Conservation (phyloP, 192 early-diverging fungal genomes). For the Mortierella alpina region DNA sequence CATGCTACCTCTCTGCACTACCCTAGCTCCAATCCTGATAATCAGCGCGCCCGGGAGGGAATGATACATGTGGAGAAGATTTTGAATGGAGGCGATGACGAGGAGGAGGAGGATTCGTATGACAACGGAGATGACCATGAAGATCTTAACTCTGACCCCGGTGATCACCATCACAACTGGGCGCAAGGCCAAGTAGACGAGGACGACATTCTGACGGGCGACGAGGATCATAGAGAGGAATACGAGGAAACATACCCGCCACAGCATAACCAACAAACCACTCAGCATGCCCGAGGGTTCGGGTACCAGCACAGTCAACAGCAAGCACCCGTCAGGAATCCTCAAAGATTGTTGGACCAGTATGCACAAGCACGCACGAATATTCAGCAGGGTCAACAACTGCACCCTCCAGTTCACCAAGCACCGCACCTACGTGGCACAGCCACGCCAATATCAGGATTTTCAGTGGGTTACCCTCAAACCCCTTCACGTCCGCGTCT, state of each 20-base stretch:
- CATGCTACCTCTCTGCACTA: background rate
- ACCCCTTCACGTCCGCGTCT: constrained; percentile 2
- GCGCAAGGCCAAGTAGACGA: constrained; percentile 13
- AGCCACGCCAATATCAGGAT: constrained; percentile 4
- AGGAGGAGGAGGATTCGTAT: constrained; percentile 15
- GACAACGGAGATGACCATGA: background rate
- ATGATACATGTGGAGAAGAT: constrained; percentile 16
- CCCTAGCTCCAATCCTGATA: constrained; percentile 11
- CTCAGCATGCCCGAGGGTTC: background rate
- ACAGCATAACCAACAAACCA: background rate
- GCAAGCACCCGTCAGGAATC: background rate
- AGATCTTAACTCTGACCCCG: constrained; percentile 2
- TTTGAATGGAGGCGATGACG: constrained; percentile 24
- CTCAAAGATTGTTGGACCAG: background rate
- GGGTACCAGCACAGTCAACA: background rate
- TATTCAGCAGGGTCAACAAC: background rate
- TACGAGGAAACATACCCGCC: background rate
- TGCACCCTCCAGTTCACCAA: background rate
- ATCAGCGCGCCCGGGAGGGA: constrained; percentile 3
- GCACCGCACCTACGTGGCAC: background rate
- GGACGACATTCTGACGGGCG: constrained; percentile 25
- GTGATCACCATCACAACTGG: background rate
- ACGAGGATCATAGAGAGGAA: constrained; percentile 13
- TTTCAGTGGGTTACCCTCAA: constrained; percentile 14
- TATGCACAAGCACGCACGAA: too few species aligned